Percentiles rank a stretch among this genome's conserved stretches.
These are phyloP conservation scores for Mycosarcoma maydis DNA, from an alignment of 1,284 basidiomycete species.

Conservation along the genomic window DNA sequence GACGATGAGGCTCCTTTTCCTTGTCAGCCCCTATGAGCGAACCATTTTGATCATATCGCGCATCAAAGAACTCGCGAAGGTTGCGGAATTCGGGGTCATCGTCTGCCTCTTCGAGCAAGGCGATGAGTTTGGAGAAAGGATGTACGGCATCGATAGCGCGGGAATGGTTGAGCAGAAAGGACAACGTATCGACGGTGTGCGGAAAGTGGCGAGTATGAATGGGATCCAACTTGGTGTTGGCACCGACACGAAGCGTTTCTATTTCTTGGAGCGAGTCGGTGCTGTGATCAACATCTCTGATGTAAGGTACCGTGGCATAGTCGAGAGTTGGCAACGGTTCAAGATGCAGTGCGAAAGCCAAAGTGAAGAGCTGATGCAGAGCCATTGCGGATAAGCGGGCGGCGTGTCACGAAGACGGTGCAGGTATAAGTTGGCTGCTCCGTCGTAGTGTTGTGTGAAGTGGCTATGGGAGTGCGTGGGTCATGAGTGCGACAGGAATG, in stretches of 20 bases:
- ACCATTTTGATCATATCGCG: constrained; percentile 39
- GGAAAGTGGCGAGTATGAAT: constrained; percentile 34
- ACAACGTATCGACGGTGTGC: constrained; percentile 47
- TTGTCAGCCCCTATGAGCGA: constrained; percentile 26
- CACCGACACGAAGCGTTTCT: constrained; percentile 36
- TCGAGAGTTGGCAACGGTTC: constrained; percentile 55
- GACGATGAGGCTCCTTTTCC: constrained; percentile 33
- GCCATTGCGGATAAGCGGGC: constrained; percentile 35
- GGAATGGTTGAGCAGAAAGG: constrained; percentile 48
- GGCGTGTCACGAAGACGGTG: no score
- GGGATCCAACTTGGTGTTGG: constrained; percentile 47
- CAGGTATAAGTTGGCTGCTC: no score
- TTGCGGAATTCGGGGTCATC: constrained; percentile 54
- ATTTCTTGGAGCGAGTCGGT: constrained; percentile 30
- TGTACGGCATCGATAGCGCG: constrained; percentile 40
- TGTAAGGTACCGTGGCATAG: constrained; percentile 42
- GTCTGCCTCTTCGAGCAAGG: constrained; percentile 56
- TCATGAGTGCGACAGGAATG: no score
- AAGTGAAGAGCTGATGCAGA: constrained; percentile 56
- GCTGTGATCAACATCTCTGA: constrained; percentile 13
- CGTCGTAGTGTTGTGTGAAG: no score
- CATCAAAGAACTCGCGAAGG: constrained; percentile 61
- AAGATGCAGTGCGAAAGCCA: constrained; percentile 59
- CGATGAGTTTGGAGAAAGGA: constrained; percentile 49
- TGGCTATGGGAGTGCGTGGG: no score